Percentiles rank a stretch among this genome's conserved stretches.
phyloP scores from a whole-genome alignment of 305 asterid genomes.

The Fraxinus albicans region DNA sequence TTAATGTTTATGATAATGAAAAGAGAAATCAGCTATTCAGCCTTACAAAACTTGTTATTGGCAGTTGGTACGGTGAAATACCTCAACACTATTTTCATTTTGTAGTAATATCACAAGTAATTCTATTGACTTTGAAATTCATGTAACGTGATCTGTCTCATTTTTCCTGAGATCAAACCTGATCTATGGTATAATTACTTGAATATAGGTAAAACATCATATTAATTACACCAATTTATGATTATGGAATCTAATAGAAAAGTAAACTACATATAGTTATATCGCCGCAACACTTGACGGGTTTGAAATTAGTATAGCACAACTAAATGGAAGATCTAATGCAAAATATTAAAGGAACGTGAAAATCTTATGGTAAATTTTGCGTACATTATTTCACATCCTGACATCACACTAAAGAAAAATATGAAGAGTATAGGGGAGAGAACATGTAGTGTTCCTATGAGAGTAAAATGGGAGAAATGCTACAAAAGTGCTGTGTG shows the following conservation, averaged over 20 bases:
- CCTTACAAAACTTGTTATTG: background rate
- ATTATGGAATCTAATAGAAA: background rate
- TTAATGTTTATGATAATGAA: no score
- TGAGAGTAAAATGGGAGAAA: background rate
- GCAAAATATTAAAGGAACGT: background rate
- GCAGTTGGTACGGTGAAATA: background rate
- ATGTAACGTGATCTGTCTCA: background rate
- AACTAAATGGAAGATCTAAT: background rate
- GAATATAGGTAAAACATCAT: background rate
- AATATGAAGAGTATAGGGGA: background rate
- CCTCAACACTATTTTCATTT: background rate
- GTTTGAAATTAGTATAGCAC: background rate
- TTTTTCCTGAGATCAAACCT: background rate
- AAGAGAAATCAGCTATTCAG: background rate
- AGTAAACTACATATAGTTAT: background rate
- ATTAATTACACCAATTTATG: background rate
- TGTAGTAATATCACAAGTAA: background rate
- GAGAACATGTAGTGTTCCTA: background rate
- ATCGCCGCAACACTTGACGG: background rate
- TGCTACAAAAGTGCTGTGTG: background rate
- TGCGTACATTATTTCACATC: background rate
- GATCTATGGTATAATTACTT: background rate
- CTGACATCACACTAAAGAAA: background rate
- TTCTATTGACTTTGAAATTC: background rate
- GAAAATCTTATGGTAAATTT: background rate